A percentile compares a stretch with the other conserved stretches of the same genome.
These are phyloP conservation scores for Colletotrichum sp. DNA, from an alignment of 2,329 filamentous ascomycete species.

Conservation along the genomic window DNA sequence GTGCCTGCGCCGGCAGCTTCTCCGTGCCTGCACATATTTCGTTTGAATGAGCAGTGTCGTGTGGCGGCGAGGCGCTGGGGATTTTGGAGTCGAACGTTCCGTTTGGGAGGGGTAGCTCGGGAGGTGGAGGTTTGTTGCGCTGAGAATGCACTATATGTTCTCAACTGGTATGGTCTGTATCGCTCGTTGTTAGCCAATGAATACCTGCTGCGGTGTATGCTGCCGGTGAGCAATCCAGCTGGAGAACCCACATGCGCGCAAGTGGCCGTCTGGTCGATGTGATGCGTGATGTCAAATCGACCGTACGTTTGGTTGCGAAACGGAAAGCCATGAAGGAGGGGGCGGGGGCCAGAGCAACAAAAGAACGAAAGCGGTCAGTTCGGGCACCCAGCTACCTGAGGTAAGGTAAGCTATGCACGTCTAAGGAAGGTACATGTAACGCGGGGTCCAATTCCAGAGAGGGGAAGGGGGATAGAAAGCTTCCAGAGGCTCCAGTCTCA, in stretches of 20 bases:
- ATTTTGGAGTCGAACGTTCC: constrained; percentile 5
- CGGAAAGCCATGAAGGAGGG: constrained; percentile 17
- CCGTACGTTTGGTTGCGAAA: constrained; percentile 11
- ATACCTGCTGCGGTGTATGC: background rate
- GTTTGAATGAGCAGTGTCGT: constrained; percentile 21
- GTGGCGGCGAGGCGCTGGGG: constrained; percentile 15
- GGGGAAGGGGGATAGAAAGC: constrained; percentile 12
- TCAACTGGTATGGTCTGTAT: constrained; percentile 1
- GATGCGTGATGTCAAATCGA: constrained; percentile 13
- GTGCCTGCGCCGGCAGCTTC: constrained; percentile 14
- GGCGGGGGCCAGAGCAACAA: constrained; percentile 12
- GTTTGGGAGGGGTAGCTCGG: constrained; percentile 11
- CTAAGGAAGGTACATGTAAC: constrained; percentile 17
- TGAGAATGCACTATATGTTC: background rate
- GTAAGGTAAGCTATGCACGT: constrained; percentile 3
- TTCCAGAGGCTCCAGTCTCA: constrained; percentile 10
- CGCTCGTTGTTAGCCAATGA: background rate
- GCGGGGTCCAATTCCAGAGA: constrained; percentile 14
- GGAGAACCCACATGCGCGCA: constrained; percentile 5
- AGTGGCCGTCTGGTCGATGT: constrained; percentile 4
- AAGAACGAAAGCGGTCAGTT: constrained; percentile 19
- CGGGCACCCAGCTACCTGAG: background rate
- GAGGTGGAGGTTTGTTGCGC: background rate
- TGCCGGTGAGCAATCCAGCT: background rate
- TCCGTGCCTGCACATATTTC: constrained; percentile 23